Conservation (phyloP, 495 filamentous ascomycete species). For the Lophiostoma macrostomum region DNA sequence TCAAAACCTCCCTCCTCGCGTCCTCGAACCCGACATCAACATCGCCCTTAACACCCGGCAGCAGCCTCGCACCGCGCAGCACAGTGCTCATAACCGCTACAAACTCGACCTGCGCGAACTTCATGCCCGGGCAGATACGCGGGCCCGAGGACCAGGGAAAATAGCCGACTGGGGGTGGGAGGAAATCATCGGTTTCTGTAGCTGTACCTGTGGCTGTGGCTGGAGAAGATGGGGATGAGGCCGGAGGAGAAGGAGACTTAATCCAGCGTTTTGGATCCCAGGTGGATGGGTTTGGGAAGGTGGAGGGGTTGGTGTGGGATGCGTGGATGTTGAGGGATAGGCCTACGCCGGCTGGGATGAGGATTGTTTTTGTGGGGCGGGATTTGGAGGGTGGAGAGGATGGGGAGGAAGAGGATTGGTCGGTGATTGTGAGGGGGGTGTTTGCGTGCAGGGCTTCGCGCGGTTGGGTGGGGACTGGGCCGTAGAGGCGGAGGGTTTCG, state of each 20-base stretch:
- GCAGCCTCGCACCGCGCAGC: background rate
- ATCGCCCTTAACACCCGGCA: background rate
- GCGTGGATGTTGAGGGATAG: slow-evolving; percentile 11
- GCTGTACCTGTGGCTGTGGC: background rate
- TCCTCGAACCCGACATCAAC: background rate
- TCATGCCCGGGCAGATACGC: slow-evolving; percentile 27
- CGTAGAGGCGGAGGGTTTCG: slow-evolving; percentile 32
- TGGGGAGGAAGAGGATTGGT: background rate
- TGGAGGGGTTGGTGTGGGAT: slow-evolving; percentile 5
- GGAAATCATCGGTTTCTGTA: slow-evolving; percentile 1
- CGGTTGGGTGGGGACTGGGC: slow-evolving; percentile 13
- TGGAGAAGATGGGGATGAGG: background rate
- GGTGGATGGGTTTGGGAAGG: slow-evolving; percentile 1
- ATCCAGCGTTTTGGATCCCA: slow-evolving; percentile 25
- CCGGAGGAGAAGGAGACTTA: background rate
- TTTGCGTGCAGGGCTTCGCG: background rate
- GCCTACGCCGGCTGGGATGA: slow-evolving; percentile 3
- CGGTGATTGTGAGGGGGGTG: slow-evolving; percentile 11
- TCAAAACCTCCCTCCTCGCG: background rate
- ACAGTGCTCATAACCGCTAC: slow-evolving; percentile 15
- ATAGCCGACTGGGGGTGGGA: slow-evolving; percentile 7
- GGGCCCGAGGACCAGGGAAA: slow-evolving; percentile 21
- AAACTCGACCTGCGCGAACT: slow-evolving; percentile 31
- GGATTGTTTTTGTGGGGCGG: background rate
- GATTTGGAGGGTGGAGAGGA: background rate